These are phyloP conservation scores for Shiraia sp. DNA, from an alignment of 2,329 filamentous ascomycete genomes.

Conservation along the genomic window DNA sequence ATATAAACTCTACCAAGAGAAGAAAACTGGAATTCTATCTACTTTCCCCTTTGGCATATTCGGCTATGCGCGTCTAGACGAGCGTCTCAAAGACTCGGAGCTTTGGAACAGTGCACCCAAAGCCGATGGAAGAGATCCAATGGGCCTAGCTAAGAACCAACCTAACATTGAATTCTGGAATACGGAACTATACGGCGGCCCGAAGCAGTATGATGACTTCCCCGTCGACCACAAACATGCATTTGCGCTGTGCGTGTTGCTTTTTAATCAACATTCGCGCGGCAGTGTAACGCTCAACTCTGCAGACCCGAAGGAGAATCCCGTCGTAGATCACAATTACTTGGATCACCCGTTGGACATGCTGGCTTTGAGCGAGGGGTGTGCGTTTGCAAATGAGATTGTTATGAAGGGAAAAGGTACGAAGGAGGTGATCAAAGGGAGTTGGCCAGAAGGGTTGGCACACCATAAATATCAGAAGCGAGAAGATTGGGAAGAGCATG, in stretches of 20 bases:
- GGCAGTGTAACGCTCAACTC: slow-evolving; percentile 59
- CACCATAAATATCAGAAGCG: slow-evolving; percentile 59
- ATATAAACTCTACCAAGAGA: slow-evolving; percentile 60
- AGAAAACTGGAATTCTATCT: slow-evolving; percentile 62
- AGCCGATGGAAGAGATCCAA: slow-evolving; percentile 58
- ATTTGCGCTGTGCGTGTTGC: slow-evolving; percentile 62
- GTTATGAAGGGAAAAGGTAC: slow-evolving; percentile 62
- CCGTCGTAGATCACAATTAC: slow-evolving; percentile 63
- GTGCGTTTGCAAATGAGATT: slow-evolving; percentile 63
- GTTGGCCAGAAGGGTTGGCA: slow-evolving; percentile 58
- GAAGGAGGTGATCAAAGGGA: slow-evolving; percentile 62
- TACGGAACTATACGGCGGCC: slow-evolving; percentile 65
- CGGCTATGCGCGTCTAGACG: slow-evolving; percentile 64
- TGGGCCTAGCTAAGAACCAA: slow-evolving; percentile 61
- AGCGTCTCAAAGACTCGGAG: slow-evolving; percentile 58
- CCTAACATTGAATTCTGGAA: slow-evolving; percentile 67
- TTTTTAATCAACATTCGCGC: slow-evolving; percentile 62
- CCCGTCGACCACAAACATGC: slow-evolving; percentile 58
- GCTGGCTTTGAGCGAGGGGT: slow-evolving; percentile 63
- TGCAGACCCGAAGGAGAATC: slow-evolving; percentile 55
- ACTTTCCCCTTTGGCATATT: slow-evolving; percentile 67
- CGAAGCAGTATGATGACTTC: slow-evolving; percentile 60
- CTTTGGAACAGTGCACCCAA: slow-evolving; percentile 59
- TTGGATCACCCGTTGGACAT: slow-evolving; percentile 62
- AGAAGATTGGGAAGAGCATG: slow-evolving; percentile 62